Evolutionary conservation across 495 filamentous ascomycete species (phyloP), one percentile per base, ranked within the genome.

Genomic region (Xylaria venustula): DNA sequence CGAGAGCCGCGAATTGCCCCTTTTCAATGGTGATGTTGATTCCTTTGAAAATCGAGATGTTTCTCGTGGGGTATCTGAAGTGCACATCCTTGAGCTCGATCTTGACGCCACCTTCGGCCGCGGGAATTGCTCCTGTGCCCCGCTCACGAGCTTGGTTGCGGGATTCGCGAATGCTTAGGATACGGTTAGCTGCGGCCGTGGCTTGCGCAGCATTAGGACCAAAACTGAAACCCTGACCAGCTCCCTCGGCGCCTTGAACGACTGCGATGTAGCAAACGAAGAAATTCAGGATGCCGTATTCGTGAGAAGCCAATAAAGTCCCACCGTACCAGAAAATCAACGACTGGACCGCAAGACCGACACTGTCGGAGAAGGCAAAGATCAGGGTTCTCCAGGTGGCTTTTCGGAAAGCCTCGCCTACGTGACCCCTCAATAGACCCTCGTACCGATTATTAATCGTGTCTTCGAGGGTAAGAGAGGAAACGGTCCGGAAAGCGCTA

Each of bases 1-100:
- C 90, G 26, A 94, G 78, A 1, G 87, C 90, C 11, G 83, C 84
- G 63, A 85, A 89, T 57, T 88, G 82, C 7, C 90, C 90, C 25
- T 84, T 82, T 42, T 82, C 71, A 60, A 93, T 87, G 12, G 72
- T 79, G 34, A 90, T 64, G 54, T 79, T 83, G 34, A 86, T 68
- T 20, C 79, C 77, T 3, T 70, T 69, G 49, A 90, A 84, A 1
- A 88, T 77, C 0, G 79, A 77, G 22, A 79, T 68, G 34, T 85
- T 74, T 1, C 84, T 77, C 0, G 80, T 83, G 0, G 83, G 77
- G 63, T 91, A 91, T 49, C 73, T 77, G 69, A 90, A 90, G 44
- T 85, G 72, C 7, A 90, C 77, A 44, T 87, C 73, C 53, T 78
- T 68, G 58, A 90, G 79, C 60, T 85, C 81, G 57, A 90, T 81